phyloP scores from a whole-genome alignment of 352 stramenopile species.

The Phytophthora rubi region DNA sequence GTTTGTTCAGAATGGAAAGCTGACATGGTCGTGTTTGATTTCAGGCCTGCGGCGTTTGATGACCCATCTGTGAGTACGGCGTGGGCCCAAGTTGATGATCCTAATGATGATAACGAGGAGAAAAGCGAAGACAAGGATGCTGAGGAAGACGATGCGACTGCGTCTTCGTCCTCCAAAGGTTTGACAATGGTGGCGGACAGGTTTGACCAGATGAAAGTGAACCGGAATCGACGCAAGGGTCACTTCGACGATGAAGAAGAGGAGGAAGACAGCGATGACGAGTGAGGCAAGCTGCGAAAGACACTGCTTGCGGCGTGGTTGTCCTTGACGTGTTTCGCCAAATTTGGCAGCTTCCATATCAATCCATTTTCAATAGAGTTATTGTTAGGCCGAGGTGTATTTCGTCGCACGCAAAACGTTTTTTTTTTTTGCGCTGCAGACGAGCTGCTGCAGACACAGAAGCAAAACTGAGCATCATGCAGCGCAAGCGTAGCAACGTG shows the following conservation, averaged over 20 bases:
- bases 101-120: conserved; percentile 25
- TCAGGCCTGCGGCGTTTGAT: conserved; percentile 69
- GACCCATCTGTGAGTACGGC: conserved; percentile 12
- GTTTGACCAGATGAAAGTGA: conserved; percentile 68
- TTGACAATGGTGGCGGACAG: conserved; percentile 62
- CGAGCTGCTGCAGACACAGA: conserved; percentile 2
- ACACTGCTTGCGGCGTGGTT: neutral
- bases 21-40: neutral
- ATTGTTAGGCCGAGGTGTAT: conserved; percentile 30
- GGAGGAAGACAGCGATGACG: conserved; percentile 61
- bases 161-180: conserved; percentile 37
- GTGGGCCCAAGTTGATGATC: conserved; percentile 13
- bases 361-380: conserved; percentile 41
- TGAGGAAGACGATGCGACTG: conserved; percentile 20
- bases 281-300: conserved; percentile 24
- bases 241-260: conserved; percentile 79
- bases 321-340: conserved; percentile 19
- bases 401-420: neutral
- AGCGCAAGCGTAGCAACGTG: conserved; percentile 31
- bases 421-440: conserved; percentile 2
- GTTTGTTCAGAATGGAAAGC: neutral
- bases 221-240: conserved; percentile 80
- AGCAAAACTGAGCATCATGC: conserved; percentile 25
- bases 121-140: conserved; percentile 22
- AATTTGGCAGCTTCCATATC: conserved; percentile 30